Evolutionary conservation across 2,329 filamentous ascomycete species (phyloP), one percentile per base, ranked within the genome.

Genomic region (Neofusicoccum sp.): DNA sequence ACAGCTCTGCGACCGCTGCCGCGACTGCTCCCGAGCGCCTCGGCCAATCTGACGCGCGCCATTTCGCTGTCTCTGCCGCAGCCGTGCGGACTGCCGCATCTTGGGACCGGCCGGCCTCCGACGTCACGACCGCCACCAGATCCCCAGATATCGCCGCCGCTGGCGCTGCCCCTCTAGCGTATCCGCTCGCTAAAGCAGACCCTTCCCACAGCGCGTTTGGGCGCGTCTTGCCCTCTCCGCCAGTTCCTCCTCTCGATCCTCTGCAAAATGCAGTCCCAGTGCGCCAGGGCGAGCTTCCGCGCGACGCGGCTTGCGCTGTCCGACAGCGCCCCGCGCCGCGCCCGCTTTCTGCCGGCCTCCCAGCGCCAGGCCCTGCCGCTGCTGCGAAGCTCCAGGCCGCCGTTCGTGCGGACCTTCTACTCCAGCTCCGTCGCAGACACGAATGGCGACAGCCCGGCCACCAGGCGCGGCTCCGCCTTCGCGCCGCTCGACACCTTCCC

Each of bases 401-500:
- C 43, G 28, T 34, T 44, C 30, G 34, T 31, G 14, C 45, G 64
- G 9, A 59, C 64, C 8, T 66, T 65, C 48, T 65, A 65, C 63
- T 56, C 62, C n/a, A 66, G 65, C 60, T 57, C 64, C 14, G 51
- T 63, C 24, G 45, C 64, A n/a, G 65, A 65, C 58, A 61, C 58
- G 16, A 53, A 61, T 26, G 54, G 57, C 59, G 62, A 48, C 26
- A 51, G 40, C 12, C 44, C 63, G 24, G 40, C 44, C 6, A 34
- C 33, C 16, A 58, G 58, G 44, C 59, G 45, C 43, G 59, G 49
- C 59, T 61, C 59, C n/a, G 59, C 49, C 33, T 61, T 79, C 70
- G 73, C 73, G 40, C 74, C 74, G 38, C 78, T 85, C 61, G 85
- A 88, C 70, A 85, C 85, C 41, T 96, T 96, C 70, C 82, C 89